These are phyloP conservation scores for Nakazawaea anatomiae DNA, from an alignment of 805 yeast species.

Conservation along the genomic window DNA sequence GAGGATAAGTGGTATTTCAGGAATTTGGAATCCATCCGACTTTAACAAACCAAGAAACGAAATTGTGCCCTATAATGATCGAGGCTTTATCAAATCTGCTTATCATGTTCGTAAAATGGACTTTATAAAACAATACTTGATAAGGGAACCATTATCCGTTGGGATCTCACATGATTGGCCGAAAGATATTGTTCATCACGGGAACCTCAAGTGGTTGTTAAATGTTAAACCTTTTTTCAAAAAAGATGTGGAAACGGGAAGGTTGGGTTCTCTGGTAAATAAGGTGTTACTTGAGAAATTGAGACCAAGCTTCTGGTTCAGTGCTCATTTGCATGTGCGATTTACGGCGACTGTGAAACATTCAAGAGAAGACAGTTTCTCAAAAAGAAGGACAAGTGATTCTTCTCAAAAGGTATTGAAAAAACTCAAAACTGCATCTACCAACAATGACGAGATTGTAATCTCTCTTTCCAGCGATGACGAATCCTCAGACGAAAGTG, in stretches of 20 bases:
- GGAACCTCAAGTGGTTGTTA: conserved; percentile 47
- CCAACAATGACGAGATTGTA: conserved; percentile 22
- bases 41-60: conserved; percentile 36
- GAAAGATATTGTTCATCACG: conserved; percentile 61
- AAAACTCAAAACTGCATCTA: no score
- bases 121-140: conserved; percentile 46
- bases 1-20: conserved; percentile 77
- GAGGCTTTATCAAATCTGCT: conserved; percentile 43
- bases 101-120: conserved; percentile 73
- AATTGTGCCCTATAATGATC: conserved; percentile 39
- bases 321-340: conserved; percentile 82
- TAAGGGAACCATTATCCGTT: conserved; percentile 38
- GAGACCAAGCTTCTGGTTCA: conserved; percentile 73
- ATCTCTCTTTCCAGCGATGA: conserved; percentile 11
- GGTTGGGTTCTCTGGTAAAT: conserved; percentile 70
- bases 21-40: conserved; percentile 62
- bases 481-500: conserved; percentile 17
- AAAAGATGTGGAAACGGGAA: conserved; percentile 50
- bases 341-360: conserved; percentile 51
- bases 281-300: conserved; percentile 45
- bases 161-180: conserved; percentile 96
- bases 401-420: conserved; percentile 3
- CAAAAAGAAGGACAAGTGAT: background rate
- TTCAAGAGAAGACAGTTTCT: conserved; percentile 10
- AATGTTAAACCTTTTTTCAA: conserved; percentile 60